phyloP scores from a whole-genome alignment of 768 basidiomycete species.

The Lyophyllum semitale region DNA sequence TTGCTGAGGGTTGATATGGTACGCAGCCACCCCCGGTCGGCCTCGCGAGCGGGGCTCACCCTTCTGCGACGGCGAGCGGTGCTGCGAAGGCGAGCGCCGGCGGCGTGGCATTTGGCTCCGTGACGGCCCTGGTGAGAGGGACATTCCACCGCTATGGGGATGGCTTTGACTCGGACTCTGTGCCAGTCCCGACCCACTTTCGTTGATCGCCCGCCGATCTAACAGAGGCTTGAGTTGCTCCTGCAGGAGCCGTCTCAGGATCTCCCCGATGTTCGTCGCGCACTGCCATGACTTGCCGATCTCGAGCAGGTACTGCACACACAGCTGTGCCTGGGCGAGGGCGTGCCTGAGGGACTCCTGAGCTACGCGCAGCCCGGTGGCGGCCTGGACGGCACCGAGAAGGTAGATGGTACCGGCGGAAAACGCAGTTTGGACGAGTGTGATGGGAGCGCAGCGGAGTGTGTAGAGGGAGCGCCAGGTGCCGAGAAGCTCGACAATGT shows the following conservation, averaged over 20 bases:
- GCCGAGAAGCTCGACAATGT: constrained; percentile 53
- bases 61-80: neutral
- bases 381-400: constrained; percentile 53
- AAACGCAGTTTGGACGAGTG: constrained; percentile 58
- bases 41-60: constrained; percentile 5
- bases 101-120: constrained; percentile 1
- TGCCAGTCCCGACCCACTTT: neutral
- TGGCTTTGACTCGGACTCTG: neutral
- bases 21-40: neutral
- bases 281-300: constrained; percentile 58
- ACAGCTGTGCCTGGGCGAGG: constrained; percentile 44
- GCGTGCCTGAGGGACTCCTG: constrained; percentile 46
- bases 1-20: neutral
- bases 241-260: constrained; percentile 43
- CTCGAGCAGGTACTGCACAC: constrained; percentile 52
- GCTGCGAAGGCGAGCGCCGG: constrained; percentile 13
- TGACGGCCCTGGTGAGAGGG: constrained; percentile 1
- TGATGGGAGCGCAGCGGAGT: constrained; percentile 59
- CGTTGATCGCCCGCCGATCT: constrained; percentile 28
- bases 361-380: constrained; percentile 47
- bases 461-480: constrained; percentile 55
- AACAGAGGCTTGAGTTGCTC: constrained; percentile 44
- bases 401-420: constrained; percentile 62
- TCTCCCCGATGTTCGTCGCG: constrained; percentile 49
- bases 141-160: neutral